phyloP scores from a whole-genome alignment of 495 filamentous ascomycete species.

The Hypoxylon cercidicola region DNA sequence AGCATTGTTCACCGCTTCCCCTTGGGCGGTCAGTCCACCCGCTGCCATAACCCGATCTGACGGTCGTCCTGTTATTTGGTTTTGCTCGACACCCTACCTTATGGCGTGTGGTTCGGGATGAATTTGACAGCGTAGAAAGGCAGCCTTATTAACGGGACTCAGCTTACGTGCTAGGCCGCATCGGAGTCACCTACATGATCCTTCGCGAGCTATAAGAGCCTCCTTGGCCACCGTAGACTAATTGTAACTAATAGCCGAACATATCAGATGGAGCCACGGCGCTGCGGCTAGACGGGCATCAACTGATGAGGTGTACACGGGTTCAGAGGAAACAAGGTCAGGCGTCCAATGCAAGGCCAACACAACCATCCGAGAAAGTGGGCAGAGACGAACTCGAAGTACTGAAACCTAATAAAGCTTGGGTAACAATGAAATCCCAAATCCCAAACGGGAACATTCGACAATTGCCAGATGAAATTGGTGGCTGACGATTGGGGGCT shows the following conservation, averaged over 20 bases:
- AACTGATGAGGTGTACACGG: slow-evolving; percentile 25
- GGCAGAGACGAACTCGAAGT: slow-evolving; percentile 23
- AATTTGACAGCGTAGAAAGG: slow-evolving; percentile 12
- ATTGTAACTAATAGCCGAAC: slow-evolving; percentile 34
- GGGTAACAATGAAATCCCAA: slow-evolving; percentile 18
- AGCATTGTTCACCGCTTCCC: slow-evolving; percentile 40
- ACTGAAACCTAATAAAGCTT: slow-evolving; percentile 25
- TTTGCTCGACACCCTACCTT: slow-evolving; percentile 7
- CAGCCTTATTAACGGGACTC: slow-evolving; percentile 12
- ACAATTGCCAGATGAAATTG: slow-evolving; percentile 21
- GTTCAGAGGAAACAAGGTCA: slow-evolving; percentile 39
- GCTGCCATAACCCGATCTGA: slow-evolving; percentile 41
- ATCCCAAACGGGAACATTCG: slow-evolving; percentile 17
- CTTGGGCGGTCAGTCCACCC: slow-evolving; percentile 27
- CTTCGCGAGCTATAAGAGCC: slow-evolving; percentile 23
- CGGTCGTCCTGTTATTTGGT: slow-evolving; percentile 33
- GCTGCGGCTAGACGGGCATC: slow-evolving; percentile 36
- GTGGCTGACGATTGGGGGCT: slow-evolving; percentile 40
- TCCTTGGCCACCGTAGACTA: slow-evolving; percentile 31
- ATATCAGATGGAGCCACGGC: slow-evolving; percentile 36
- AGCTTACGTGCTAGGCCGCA: slow-evolving; percentile 26
- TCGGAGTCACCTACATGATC: slow-evolving; percentile 14
- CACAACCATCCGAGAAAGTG: slow-evolving; percentile 42
- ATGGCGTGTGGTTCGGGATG: slow-evolving; percentile 13
- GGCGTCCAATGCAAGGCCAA: slow-evolving; percentile 56